These are phyloP conservation scores for Paecilomyces niveus DNA, from an alignment of 2,329 filamentous ascomycete genomes.

Conservation along the genomic window DNA sequence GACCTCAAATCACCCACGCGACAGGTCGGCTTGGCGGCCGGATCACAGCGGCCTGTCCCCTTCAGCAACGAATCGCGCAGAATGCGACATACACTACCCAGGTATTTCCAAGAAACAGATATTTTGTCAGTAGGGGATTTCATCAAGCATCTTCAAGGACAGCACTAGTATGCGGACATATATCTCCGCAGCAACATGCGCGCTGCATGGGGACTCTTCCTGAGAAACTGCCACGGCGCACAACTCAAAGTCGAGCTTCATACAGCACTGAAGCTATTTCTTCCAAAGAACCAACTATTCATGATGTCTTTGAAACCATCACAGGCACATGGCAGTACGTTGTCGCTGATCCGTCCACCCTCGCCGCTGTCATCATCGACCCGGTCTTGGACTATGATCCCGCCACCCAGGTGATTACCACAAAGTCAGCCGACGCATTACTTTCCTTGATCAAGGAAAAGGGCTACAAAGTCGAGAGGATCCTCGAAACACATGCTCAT, in stretches of 20 bases:
- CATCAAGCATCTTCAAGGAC: not conserved
- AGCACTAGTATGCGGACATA: not conserved
- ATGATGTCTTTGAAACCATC: slow-evolving; percentile 27
- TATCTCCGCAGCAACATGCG: not conserved
- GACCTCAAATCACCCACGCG: not conserved
- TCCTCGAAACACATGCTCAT: slow-evolving; percentile 58
- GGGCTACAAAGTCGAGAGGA: slow-evolving; percentile 43
- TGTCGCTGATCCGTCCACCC: slow-evolving; percentile 47
- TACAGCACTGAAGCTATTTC: not conserved
- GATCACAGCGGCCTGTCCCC: not conserved
- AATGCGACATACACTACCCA: not conserved
- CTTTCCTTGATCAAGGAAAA: slow-evolving; percentile 38
- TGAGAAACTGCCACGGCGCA: not conserved
- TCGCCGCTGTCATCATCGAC: slow-evolving; percentile 52
- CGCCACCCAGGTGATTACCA: slow-evolving; percentile 38
- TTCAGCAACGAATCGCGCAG: not conserved
- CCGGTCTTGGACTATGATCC: slow-evolving; percentile 54
- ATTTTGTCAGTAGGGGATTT: not conserved
- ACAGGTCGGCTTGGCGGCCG: not conserved
- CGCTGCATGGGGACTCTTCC: not conserved
- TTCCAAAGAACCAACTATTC: slow-evolving; percentile 15
- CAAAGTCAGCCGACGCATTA: slow-evolving; percentile 47
- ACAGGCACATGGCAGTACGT: slow-evolving; percentile 32
- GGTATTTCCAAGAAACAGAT: not conserved
- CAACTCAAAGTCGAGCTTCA: not conserved